A percentile compares a stretch with the other conserved stretches of the same genome.
phyloP scores from a whole-genome alignment of 2,329 filamentous ascomycete genomes.

The Alternaria dauci region DNA sequence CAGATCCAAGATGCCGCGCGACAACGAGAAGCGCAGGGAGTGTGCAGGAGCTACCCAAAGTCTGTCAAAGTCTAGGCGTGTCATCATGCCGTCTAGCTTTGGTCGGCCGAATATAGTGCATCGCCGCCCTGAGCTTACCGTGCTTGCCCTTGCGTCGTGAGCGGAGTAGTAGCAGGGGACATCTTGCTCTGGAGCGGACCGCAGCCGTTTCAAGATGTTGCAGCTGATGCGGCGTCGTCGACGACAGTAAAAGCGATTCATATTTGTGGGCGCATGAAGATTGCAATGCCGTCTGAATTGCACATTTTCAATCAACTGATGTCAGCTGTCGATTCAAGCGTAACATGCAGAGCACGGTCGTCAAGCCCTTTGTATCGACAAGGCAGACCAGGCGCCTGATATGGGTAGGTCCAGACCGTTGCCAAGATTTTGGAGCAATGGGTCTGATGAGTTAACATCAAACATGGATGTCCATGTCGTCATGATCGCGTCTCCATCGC shows the following conservation, averaged over 20 bases:
- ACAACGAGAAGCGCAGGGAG: background rate
- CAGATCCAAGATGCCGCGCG: background rate
- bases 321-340: slow-evolving; percentile 13
- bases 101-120: background rate
- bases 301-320: background rate
- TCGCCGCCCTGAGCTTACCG: slow-evolving; percentile 1
- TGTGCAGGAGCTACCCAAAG: background rate
- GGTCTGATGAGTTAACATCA: slow-evolving; percentile 11
- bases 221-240: background rate
- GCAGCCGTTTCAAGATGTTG: slow-evolving; percentile 1
- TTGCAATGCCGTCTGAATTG: background rate
- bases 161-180: background rate
- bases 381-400: slow-evolving; percentile 9
- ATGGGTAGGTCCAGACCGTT: slow-evolving; percentile 33
- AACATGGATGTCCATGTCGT: slow-evolving; percentile 24
- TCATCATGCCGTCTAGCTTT: background rate
- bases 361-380: slow-evolving; percentile 6
- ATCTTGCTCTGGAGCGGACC: slow-evolving; percentile 6
- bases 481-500: slow-evolving; percentile 14
- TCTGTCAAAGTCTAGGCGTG: slow-evolving; percentile 1
- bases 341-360: slow-evolving; percentile 8
- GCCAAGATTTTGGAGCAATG: slow-evolving; percentile 31
- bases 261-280: background rate
- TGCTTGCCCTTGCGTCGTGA: background rate
- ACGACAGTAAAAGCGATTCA: background rate